These are phyloP conservation scores for Pyrrhoderma noxium DNA, from an alignment of 1,284 basidiomycete genomes.

Conservation along the genomic window DNA sequence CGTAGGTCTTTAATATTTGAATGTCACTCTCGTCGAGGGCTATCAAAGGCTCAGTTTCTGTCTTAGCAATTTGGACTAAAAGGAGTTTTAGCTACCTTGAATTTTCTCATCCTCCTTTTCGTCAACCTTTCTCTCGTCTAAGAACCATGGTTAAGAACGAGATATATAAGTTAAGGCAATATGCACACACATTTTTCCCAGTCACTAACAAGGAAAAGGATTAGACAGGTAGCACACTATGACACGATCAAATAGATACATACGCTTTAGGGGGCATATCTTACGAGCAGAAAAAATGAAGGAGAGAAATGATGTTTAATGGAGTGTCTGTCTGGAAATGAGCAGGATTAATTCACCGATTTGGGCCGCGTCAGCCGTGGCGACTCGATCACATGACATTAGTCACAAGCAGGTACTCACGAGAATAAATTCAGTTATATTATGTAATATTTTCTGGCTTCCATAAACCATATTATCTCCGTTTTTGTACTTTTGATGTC, in stretches of 20 bases:
- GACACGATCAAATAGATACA: conserved; percentile 40
- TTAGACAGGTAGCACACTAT: neutral
- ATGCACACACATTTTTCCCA: conserved; percentile 88
- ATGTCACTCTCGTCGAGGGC: conserved; percentile 98
- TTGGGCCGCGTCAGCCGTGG: conserved; percentile 28
- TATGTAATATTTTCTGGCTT: no score
- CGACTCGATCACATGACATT: conserved; percentile 18
- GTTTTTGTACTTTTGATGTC: no score
- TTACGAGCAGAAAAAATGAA: neutral
- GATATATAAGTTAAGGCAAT: conserved; percentile 6
- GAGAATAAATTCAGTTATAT: no score
- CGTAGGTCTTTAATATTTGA: conserved; percentile 98
- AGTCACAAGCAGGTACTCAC: conserved; percentile 22
- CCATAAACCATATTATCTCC: no score
- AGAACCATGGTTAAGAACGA: conserved; percentile 17
- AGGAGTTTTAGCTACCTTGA: conserved; percentile 64
- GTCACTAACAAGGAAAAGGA: conserved; percentile 47
- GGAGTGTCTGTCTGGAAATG: neutral
- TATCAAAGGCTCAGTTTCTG: conserved; percentile 26
- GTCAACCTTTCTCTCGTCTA: conserved; percentile 77
- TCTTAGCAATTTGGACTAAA: no score
- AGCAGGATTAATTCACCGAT: no score
- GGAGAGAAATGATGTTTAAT: conserved; percentile 13
- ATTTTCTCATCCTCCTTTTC: conserved; percentile 90
- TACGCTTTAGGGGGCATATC: conserved; percentile 78